Conservation (phyloP, 2,329 filamentous ascomycete genomes). For the Fusarium dlaminii region DNA sequence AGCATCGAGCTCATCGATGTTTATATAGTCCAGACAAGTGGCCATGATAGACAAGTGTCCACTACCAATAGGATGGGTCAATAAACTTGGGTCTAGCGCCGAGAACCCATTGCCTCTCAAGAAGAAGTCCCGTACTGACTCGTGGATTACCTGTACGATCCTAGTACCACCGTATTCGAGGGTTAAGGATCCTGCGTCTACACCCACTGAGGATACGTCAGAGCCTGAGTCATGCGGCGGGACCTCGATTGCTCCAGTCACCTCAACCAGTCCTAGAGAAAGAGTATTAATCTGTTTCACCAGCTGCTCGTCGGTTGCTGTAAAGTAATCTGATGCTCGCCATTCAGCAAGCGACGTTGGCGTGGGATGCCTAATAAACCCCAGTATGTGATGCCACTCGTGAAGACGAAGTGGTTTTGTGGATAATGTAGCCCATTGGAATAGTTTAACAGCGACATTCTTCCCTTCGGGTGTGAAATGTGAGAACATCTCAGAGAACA, state of each 20-base stretch:
- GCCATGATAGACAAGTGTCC: background rate
- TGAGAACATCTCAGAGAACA: background rate
- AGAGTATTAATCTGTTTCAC: background rate
- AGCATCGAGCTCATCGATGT: background rate
- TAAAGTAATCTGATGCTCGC: background rate
- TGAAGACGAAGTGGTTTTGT: background rate
- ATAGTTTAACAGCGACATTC: rapidly evolving
- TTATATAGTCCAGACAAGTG: rapidly evolving
- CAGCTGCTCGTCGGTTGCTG: background rate
- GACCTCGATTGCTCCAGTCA: background rate
- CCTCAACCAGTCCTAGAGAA: background rate
- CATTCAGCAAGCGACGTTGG: background rate
- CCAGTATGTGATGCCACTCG: background rate
- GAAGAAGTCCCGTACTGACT: background rate
- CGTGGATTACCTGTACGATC: background rate
- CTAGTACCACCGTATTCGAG: background rate
- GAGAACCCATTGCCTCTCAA: background rate
- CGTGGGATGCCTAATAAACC: background rate
- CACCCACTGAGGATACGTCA: background rate
- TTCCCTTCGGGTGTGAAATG: background rate
- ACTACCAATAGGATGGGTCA: rapidly evolving
- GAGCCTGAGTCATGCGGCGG: background rate
- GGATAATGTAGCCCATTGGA: background rate
- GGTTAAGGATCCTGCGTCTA: background rate
- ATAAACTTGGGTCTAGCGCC: rapidly evolving